Evolutionary conservation across 2,329 filamentous ascomycete species (phyloP).

Genomic region (Sclerotinia trifoliorum): DNA sequence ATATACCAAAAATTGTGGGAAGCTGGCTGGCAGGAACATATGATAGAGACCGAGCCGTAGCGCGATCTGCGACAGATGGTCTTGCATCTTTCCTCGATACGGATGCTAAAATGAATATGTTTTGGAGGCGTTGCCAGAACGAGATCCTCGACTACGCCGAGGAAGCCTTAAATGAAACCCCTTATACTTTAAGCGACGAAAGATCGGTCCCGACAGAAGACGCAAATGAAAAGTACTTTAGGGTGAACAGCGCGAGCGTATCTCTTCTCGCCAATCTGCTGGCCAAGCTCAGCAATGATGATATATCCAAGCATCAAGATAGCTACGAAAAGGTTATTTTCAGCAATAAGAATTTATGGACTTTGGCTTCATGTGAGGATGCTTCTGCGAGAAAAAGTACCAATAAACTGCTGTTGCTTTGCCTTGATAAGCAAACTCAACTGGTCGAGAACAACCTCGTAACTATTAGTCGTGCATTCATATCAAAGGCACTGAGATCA

Average conservation of each 20-base stretch:
- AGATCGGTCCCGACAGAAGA: conserved; percentile 81
- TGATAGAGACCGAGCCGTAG: conserved; percentile 76
- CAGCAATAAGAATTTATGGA: conserved; percentile 63
- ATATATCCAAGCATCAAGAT: conserved; percentile 58
- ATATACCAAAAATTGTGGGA: conserved; percentile 74
- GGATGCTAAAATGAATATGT: conserved; percentile 71
- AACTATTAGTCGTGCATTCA: conserved; percentile 57
- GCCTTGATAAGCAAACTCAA: conserved; percentile 49
- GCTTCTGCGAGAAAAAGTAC: conserved; percentile 50
- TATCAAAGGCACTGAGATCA: conserved; percentile 71
- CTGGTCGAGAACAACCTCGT: conserved; percentile 51
- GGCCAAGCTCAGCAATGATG: conserved; percentile 48
- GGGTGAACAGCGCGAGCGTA: conserved; percentile 62
- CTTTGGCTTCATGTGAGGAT: conserved; percentile 63
- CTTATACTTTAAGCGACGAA: conserved; percentile 83
- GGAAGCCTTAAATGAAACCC: conserved; percentile 76
- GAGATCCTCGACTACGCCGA: conserved; percentile 80
- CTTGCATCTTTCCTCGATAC: conserved; percentile 73
- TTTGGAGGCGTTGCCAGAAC: conserved; percentile 79
- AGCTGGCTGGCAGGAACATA: conserved; percentile 91
- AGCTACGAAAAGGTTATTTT: conserved; percentile 66
- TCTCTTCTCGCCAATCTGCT: conserved; percentile 56
- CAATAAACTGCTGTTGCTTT: conserved; percentile 52
- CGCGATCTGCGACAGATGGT: conserved; percentile 74
- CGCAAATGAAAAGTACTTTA: conserved; percentile 77